These are phyloP conservation scores for Mucor irregularis DNA, from an alignment of 371 early-diverging fungal species.

Conservation along the genomic window DNA sequence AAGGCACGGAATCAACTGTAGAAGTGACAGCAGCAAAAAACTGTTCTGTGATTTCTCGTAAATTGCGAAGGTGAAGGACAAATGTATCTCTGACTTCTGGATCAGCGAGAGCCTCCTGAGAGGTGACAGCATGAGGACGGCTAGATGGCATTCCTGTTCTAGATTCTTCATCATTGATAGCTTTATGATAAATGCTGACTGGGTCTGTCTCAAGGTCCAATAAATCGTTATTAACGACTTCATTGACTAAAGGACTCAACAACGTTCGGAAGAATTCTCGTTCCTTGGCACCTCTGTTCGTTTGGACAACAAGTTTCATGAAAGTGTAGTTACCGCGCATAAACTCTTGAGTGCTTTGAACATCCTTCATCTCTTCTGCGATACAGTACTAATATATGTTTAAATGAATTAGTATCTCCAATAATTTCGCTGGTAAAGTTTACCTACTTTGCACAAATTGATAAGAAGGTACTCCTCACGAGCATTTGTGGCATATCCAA, in stretches of 20 bases:
- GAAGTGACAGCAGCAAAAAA: constrained; percentile 80
- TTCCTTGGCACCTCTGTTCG: constrained; percentile 94
- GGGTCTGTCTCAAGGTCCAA: constrained; percentile 94
- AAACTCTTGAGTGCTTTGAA: constrained; percentile 84
- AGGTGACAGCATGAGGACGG: constrained; percentile 76
- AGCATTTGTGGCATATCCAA: constrained; percentile 93
- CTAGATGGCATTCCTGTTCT: constrained; percentile 82
- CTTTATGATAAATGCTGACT: constrained; percentile 82
- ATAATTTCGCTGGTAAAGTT: background rate
- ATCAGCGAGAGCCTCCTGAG: constrained; percentile 85
- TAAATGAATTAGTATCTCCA: background rate
- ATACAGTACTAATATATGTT: constrained; percentile 67
- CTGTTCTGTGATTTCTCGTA: constrained; percentile 75
- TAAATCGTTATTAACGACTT: constrained; percentile 72
- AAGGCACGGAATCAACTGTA: constrained; percentile 88
- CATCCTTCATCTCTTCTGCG: constrained; percentile 84
- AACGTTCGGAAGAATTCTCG: constrained; percentile 87
- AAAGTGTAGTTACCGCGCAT: constrained; percentile 93
- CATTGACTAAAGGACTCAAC: constrained; percentile 78
- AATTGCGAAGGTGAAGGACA: constrained; percentile 71
- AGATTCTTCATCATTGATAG: constrained; percentile 89
- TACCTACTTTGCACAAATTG: constrained; percentile 91
- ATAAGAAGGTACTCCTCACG: constrained; percentile 97
- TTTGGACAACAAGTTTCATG: constrained; percentile 92
- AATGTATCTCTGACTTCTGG: constrained; percentile 81